Evolutionary conservation across 345 rosid species (phyloP).

Genomic region (Eucalyptus albens): DNA sequence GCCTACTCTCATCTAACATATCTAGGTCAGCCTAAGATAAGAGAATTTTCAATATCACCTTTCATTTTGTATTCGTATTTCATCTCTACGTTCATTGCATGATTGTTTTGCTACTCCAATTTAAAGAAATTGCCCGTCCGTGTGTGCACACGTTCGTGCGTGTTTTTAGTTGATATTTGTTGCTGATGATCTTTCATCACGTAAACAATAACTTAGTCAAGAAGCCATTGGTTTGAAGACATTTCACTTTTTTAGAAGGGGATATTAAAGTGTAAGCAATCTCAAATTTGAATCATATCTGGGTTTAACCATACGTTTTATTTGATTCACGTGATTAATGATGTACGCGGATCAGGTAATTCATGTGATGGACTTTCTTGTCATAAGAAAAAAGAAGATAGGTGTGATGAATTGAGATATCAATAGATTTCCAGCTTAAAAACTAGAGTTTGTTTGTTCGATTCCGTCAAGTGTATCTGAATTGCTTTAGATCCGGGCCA

Average conservation of each 20-base stretch:
- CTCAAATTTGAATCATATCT: background rate
- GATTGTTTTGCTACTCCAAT: background rate
- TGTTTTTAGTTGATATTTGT: background rate
- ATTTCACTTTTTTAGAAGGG: background rate
- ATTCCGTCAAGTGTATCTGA: background rate
- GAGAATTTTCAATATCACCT: background rate
- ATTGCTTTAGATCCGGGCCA: background rate
- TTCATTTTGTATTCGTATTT: background rate
- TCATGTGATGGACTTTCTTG: background rate
- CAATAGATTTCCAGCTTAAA: background rate
- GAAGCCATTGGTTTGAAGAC: background rate
- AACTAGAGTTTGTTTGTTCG: background rate
- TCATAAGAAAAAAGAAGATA: background rate
- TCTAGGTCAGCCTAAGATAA: background rate
- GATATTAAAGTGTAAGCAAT: background rate
- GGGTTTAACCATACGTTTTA: background rate
- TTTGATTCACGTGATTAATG: background rate
- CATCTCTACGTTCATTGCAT: background rate
- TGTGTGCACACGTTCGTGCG: background rate
- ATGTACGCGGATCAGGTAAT: fast-evolving
- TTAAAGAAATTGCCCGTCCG: background rate
- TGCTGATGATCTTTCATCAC: background rate
- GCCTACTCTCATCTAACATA: background rate
- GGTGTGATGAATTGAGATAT: fast-evolving
- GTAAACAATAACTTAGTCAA: background rate